phyloP scores from a whole-genome alignment of 2,329 filamentous ascomycete species.

The Cercospora beticola region DNA sequence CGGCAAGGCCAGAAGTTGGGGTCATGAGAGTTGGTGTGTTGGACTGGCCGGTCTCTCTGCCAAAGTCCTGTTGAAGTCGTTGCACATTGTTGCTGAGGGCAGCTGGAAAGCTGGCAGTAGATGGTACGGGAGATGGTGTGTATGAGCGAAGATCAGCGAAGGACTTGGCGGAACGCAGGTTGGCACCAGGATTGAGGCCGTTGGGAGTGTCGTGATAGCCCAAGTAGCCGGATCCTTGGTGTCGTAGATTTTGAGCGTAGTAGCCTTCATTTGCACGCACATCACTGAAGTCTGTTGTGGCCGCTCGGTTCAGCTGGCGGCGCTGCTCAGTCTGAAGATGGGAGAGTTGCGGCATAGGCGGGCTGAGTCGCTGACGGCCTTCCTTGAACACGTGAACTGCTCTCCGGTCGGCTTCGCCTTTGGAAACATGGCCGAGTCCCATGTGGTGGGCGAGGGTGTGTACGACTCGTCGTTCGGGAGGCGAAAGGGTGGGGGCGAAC shows the following conservation, averaged over 20 bases:
- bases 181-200: conserved; percentile 67
- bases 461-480: conserved; percentile 82
- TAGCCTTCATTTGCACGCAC: conserved; percentile 71
- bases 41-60: conserved; percentile 56
- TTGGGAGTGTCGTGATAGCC: conserved; percentile 70
- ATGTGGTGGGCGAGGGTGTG: conserved; percentile 95
- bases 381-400: conserved; percentile 87
- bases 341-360: conserved; percentile 62
- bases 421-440: conserved; percentile 85
- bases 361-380: conserved; percentile 58
- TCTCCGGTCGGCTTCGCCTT: conserved; percentile 80
- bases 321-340: conserved; percentile 75
- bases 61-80: conserved; percentile 59
- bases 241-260: conserved; percentile 72
- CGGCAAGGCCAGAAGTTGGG: conserved; percentile 47
- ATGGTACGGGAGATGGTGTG: conserved; percentile 88
- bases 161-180: conserved; percentile 89
- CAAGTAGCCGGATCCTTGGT: conserved; percentile 78
- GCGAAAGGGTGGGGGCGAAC: conserved; percentile 77
- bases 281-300: conserved; percentile 95
- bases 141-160: conserved; percentile 94
- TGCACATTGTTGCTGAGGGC: conserved; percentile 63
- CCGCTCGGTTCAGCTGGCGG: conserved; percentile 83
- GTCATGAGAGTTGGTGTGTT: conserved; percentile 65
- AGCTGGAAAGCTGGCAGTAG: conserved; percentile 81